Percentiles rank a stretch among this genome's conserved stretches.
phyloP scores from a whole-genome alignment of 2,329 filamentous ascomycete genomes.

The Phyllosticta citribraziliensis region DNA sequence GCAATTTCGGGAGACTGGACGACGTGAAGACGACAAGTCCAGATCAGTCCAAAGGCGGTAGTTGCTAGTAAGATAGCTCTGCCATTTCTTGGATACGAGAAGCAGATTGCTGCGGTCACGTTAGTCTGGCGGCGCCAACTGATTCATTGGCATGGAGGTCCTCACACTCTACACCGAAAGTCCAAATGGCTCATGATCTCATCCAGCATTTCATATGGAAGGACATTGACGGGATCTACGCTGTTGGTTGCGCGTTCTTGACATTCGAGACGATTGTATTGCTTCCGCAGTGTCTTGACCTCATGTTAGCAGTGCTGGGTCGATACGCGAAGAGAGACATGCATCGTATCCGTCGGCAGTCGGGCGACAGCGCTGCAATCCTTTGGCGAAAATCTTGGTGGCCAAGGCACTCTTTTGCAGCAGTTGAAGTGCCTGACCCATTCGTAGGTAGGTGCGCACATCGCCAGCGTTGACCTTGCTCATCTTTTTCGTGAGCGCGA shows the following conservation, averaged over 20 bases:
- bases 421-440: slow-evolving; percentile 38
- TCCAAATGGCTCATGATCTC: slow-evolving; percentile 43
- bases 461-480: slow-evolving; percentile 42
- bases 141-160: neutral
- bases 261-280: slow-evolving; percentile 33
- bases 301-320: neutral
- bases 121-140: neutral
- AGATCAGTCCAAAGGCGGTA: slow-evolving; percentile 42
- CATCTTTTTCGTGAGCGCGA: slow-evolving; percentile 48
- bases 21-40: slow-evolving; percentile 39
- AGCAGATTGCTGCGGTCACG: slow-evolving; percentile 32
- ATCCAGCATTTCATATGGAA: slow-evolving; percentile 46
- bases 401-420: slow-evolving; percentile 45
- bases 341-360: slow-evolving; percentile 18
- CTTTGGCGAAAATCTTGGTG: slow-evolving; percentile 47
- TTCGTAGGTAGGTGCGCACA: slow-evolving; percentile 43
- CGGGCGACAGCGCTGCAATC: slow-evolving; percentile 32
- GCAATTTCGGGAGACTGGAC: slow-evolving; percentile 33
- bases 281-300: slow-evolving; percentile 26
- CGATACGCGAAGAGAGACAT: slow-evolving; percentile 14
- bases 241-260: slow-evolving; percentile 32
- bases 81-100: slow-evolving; percentile 48
- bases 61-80: slow-evolving; percentile 39
- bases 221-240: slow-evolving; percentile 42
- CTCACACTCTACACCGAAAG: slow-evolving; percentile 42